Base-by-base conservation (phyloP, 345 rosid species). In the Raphanus raphanistrum region DNA sequence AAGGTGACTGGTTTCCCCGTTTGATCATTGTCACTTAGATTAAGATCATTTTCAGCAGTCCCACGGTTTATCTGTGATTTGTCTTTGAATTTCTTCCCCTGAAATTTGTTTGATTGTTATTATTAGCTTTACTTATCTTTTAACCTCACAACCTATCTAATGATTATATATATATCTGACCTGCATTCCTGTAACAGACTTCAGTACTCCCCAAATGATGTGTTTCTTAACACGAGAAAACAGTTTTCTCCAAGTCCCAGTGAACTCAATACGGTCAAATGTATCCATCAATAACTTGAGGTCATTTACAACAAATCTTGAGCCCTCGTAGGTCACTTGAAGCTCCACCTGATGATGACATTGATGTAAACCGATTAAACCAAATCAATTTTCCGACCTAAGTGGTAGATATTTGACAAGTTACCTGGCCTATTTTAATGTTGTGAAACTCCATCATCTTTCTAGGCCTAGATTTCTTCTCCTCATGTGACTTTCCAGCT, bases 181-280 rank as follows among this genome's bases (percentile, higher is more conserved):
- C 94, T 95, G 98, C 99, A 96, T 91, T 80, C 98, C 99, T 1
- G 99, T 91, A 57, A 93, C 97, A 41, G 98, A 96, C 88, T 96
- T 96, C 38, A 95, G 77, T 71, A 94, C 97, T 70, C 98, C 99
- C 99, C 99, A 95, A 55, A 92, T 92, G 9, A 96, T 92, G 80
- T 93, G 98, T 84, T 96, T 95, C 86, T 96, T 96, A 45, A 96
- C 99, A 68, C 98, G 90, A 36, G 99, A 93, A 82, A 93, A 93
- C 10, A 96, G 85, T 80, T 90, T 89, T 82, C 98, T 93, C 99
- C 99, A 93, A 26, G 96, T 93, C 71, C 98, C 98, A 55, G 90
- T 89, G 81, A 96, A 91, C 87, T 90, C 97, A 43, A 68, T 85
- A 3, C 90, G 91, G 74, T 91, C 91, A 84, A 90, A 93, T 26